Evolutionary conservation across 129 eudicot genomes (phyloP), one percentile per base, ranked within the genome.

Genomic region (Ambrosia trifida): DNA sequence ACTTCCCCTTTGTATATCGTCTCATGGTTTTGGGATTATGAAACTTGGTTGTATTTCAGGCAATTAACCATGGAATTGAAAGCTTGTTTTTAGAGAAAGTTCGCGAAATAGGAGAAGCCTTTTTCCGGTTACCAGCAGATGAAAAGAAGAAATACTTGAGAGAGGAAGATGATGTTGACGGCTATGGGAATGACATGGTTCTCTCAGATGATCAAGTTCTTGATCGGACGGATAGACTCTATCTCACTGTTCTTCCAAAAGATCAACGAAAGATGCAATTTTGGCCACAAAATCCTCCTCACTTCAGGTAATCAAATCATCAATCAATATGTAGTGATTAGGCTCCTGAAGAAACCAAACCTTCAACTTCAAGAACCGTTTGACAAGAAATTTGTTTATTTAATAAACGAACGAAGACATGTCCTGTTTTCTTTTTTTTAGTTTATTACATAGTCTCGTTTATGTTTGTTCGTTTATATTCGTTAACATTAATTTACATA

Each of bases 221-320:
- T 52, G 91, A 88, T 56, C 81, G 95, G 91, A 73, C 20, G 7
- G 91, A 88, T 60, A 70, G 95, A 24, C 68, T 88, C 49, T 88
- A 59, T 41, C 87, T 85, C 30, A 11, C 47, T 13, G 51, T 71
- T 3, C 46, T 64, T 32, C 95, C 95, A 8, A 76, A 83, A 41
- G 67, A 76, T 61, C 64, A 72, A 35, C 62, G 76, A 45, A 88
- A 78, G 68, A 76, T 74, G 33, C 46, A 79, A 17, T 43, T 43
- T 24, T 89, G 96, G 96, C 96, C 96, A 2, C 67, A 77, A 49
- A 80, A 72, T 31, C 89, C 96, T 2, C 3, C 17, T 18, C n/a
- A 43, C 47, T 89, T 86, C 60, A 77, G 85, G 96, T 86, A 70
- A 74, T 16, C 6, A 69, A 11, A 17, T 10, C 65, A 32, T 59